Conservation (phyloP, 192 early-diverging fungal genomes). For the Rhizophagus sp. region DNA sequence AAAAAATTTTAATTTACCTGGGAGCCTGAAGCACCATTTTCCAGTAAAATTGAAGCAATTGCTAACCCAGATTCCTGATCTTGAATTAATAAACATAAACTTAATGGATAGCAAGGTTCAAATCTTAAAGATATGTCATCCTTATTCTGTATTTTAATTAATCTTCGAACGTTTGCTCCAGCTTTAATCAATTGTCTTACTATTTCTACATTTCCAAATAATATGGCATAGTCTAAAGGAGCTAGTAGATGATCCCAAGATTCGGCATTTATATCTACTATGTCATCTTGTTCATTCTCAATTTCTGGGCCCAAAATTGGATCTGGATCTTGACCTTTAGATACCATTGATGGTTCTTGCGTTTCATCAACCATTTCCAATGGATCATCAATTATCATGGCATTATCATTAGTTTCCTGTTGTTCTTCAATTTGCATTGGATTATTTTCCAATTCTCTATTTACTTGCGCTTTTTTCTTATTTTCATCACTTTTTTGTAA, state of each 20-base stretch:
- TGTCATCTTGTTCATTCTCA: background rate
- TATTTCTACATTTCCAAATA: conserved; percentile 22
- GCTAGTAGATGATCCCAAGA: conserved; percentile 10
- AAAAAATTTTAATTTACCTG: background rate
- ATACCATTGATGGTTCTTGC: background rate
- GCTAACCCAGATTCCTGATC: background rate
- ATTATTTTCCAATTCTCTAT: background rate
- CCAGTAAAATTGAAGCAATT: conserved; percentile 14
- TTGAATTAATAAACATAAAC: background rate
- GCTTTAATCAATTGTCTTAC: background rate
- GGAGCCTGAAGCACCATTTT: background rate
- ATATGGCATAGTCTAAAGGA: conserved; percentile 12
- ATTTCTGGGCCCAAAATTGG: background rate
- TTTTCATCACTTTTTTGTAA: conserved; percentile 11
- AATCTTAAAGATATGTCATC: background rate
- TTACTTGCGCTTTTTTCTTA: background rate
- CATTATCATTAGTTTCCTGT: background rate
- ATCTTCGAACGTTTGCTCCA: conserved; percentile 4
- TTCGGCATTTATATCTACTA: conserved; percentile 10
- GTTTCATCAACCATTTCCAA: background rate
- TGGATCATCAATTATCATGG: background rate
- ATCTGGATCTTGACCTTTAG: too few species aligned
- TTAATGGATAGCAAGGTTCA: background rate
- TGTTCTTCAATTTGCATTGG: background rate
- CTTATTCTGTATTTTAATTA: background rate